Percentiles rank a stretch among this genome's conserved stretches.
Evolutionary conservation across 805 yeast species (phyloP).

Genomic region (Komagataella kurtzmanii): DNA sequence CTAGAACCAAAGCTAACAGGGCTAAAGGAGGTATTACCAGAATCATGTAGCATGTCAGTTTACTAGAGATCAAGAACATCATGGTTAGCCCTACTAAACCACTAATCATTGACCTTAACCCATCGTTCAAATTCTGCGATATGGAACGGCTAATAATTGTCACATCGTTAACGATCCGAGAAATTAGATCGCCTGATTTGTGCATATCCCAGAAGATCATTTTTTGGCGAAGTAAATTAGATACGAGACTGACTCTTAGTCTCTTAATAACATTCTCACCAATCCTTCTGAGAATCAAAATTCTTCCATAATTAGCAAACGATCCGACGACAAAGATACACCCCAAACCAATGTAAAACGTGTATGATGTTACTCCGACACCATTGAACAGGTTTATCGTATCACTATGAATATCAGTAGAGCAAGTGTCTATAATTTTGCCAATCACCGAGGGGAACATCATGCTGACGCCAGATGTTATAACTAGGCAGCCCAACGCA

Average conservation of each 20-base stretch:
- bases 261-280: conserved; percentile 86
- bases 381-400: conserved; percentile 11
- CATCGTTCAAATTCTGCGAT: conserved; percentile 84
- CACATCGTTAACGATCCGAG: conserved; percentile 79
- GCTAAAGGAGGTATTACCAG: conserved; percentile 75
- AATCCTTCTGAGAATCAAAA: conserved; percentile 58
- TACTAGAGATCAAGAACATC: conserved; percentile 83
- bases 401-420: conserved; percentile 12
- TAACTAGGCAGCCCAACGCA: conserved; percentile 51
- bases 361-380: conserved; percentile 47
- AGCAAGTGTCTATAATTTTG: conserved; percentile 66
- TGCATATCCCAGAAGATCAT: conserved; percentile 83
- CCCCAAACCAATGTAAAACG: conserved; percentile 51
- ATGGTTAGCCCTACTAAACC: conserved; percentile 80
- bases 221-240: conserved; percentile 72
- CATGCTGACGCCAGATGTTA: conserved; percentile 74
- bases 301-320: conserved; percentile 66
- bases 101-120: conserved; percentile 70
- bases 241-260: conserved; percentile 62
- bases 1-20: conserved; percentile 69
- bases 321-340: conserved; percentile 63
- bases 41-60: conserved; percentile 72
- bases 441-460: conserved; percentile 76
- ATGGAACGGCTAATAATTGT: conserved; percentile 77
- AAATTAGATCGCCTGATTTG: conserved; percentile 83